Percentiles rank a stretch among this genome's conserved stretches.
These are phyloP conservation scores for Zygoascus flipseniorum DNA, from an alignment of 805 yeast genomes.

Conservation along the genomic window DNA sequence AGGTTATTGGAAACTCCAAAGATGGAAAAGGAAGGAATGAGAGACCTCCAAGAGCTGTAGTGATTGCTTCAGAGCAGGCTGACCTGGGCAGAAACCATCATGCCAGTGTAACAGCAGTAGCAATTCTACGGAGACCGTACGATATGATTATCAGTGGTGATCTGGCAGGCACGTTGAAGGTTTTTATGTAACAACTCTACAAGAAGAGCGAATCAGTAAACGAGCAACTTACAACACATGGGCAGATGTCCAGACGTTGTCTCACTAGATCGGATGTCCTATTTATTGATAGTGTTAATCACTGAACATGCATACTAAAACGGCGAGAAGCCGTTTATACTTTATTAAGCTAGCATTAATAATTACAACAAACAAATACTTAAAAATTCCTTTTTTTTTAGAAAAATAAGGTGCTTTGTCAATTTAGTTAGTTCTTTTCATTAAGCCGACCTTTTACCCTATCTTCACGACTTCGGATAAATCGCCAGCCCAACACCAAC, in stretches of 20 bases:
- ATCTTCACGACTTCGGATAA: background rate
- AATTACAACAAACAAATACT: no score
- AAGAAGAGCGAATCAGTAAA: no score
- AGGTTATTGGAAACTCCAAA: slow-evolving; percentile 22
- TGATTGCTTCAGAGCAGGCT: slow-evolving; percentile 38
- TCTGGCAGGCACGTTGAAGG: slow-evolving; percentile 54
- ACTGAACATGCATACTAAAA: background rate
- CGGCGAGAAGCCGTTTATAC: background rate
- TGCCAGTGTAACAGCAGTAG: slow-evolving; percentile 44
- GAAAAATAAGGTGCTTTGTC: no score
- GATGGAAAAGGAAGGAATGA: slow-evolving; percentile 8
- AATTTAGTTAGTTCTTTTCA: no score
- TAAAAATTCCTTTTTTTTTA: no score
- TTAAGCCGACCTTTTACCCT: background rate
- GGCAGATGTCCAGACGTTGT: no score
- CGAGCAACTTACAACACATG: no score
- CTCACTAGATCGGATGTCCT: background rate
- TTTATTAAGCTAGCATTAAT: no score
- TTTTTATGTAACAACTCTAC: slow-evolving; percentile 30
- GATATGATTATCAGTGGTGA: slow-evolving; percentile 60
- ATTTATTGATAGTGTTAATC: background rate
- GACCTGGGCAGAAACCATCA: slow-evolving; percentile 38
- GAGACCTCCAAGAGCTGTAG: slow-evolving; percentile 25
- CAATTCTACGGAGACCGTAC: slow-evolving; percentile 40
- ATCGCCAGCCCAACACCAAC: no score